A percentile compares a stretch with the other conserved stretches of the same genome.
phyloP scores from a whole-genome alignment of 352 stramenopile species.

The Phytopythium aichiense region DNA sequence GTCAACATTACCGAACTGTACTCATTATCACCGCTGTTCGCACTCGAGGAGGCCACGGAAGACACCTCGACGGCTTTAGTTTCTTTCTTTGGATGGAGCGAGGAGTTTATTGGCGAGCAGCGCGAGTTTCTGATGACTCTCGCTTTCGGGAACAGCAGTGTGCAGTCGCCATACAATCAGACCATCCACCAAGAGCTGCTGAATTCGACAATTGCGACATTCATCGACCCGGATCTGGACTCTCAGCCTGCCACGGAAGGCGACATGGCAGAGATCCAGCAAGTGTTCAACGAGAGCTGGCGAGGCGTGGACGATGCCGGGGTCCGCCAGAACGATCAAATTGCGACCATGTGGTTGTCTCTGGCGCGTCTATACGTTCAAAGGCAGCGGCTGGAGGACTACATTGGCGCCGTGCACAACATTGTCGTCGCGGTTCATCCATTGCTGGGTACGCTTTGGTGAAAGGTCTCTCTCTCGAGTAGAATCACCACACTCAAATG shows the following conservation, averaged over 20 bases:
- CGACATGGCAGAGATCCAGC: conserved; percentile 37
- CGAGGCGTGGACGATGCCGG: conserved; percentile 34
- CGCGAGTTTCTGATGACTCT: conserved; percentile 21
- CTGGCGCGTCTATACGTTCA: conserved; percentile 43
- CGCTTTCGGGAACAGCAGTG: conserved; percentile 35
- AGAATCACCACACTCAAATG: too few species aligned
- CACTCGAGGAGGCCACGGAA: conserved; percentile 20
- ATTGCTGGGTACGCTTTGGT: conserved; percentile 18
- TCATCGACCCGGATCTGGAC: conserved; percentile 52
- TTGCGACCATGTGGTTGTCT: conserved; percentile 39
- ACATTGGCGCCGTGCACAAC: conserved; percentile 21
- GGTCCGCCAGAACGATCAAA: conserved; percentile 34
- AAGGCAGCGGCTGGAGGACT: conserved; percentile 34
- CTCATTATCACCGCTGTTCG: conserved; percentile 39
- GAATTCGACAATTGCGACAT: conserved; percentile 30
- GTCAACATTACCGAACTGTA: conserved; percentile 49
- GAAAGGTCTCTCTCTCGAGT: too few species aligned
- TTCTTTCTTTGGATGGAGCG: conserved; percentile 52
- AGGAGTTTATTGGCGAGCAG: conserved; percentile 27
- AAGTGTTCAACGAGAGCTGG: conserved; percentile 55
- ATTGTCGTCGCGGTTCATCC: conserved; percentile 32
- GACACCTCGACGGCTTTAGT: conserved; percentile 19
- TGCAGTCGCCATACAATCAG: conserved; percentile 49
- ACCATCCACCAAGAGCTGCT: conserved; percentile 37
- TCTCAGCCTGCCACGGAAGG: conserved; percentile 18